Evolutionary conservation across 805 yeast genomes (phyloP), one percentile per base, ranked within the genome.

Genomic region (Sugiyamaella smithiae): DNA sequence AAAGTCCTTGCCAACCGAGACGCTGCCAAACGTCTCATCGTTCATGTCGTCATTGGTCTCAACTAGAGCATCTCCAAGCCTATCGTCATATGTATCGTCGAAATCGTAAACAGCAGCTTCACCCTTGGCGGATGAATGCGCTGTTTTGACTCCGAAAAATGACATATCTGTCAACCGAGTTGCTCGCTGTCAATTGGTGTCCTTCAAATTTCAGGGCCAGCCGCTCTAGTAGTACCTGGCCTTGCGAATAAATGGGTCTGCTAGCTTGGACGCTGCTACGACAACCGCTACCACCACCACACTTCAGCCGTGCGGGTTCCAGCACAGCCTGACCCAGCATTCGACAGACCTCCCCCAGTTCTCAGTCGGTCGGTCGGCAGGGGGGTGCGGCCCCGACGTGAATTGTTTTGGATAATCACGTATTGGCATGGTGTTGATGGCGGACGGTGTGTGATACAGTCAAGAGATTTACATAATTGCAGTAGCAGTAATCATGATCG

Each of bases 1-100:
- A 59, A 83, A 85, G 57, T 85, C 87, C 55, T 77, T 75, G 26
- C 82, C 80, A 46, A 81, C 73, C 1, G 70, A 65, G 24, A 71
- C 73, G 40, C 69, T 73, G 23, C 93, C 95, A 67, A 87, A 87
- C 0, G 95, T 87, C 61, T 83, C 89, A 54, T 81, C 86, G 62
- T 87, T 86, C 57, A 84, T 74, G 32, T 85, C 93, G 62, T 88
- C 96, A 42, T 84, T 90, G 26, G 78, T 84, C 49, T 81, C 86
- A 28, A 73, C 76, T 42, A 74, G 55, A 57, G 67, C 54, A n/a
- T 81, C 86, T 4, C 88, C 95, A 48, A 84, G 74, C 1, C 91
- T 90, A 45, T 81, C 86, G 40, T 81, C 86, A 65, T 85, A 86
- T 16, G 91, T 82, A 35, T 88, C 95, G 59, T 88, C 95, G 63